Evolutionary conservation across 1,139 yeast species (phyloP).

Genomic region (Meyerozyma sp.): DNA sequence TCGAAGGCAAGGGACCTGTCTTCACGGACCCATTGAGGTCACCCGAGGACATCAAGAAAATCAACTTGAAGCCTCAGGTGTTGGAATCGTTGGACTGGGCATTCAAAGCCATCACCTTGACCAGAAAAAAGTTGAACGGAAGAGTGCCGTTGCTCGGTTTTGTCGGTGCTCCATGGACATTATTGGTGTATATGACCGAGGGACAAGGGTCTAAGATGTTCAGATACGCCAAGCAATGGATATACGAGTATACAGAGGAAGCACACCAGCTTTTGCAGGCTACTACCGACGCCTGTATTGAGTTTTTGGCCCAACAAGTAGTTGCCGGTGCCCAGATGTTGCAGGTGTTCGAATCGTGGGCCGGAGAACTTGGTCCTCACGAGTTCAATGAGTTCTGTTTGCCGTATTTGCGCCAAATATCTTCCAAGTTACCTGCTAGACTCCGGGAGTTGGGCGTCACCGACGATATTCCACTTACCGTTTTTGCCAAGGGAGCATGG

Average conservation of each 20-base stretch:
- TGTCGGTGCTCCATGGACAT: constrained; percentile 98
- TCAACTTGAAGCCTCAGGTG: constrained; percentile 64
- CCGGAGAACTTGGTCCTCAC: constrained; percentile 87
- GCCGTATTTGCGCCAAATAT: constrained; percentile 80
- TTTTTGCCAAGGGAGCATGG: constrained; percentile 97
- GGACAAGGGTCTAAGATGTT: constrained; percentile 95
- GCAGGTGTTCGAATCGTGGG: constrained; percentile 97
- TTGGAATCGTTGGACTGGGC: constrained; percentile 87
- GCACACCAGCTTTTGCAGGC: constrained; percentile 70
- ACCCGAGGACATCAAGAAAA: constrained; percentile 58
- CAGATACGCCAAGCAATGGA: constrained; percentile 89
- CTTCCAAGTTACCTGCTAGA: constrained; percentile 62
- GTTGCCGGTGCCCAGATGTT: constrained; percentile 97
- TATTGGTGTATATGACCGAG: constrained; percentile 94
- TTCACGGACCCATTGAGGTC: constrained; percentile 82
- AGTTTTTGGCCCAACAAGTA: constrained; percentile 90
- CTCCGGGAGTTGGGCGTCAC: constrained; percentile 64
- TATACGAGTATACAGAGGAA: constrained; percentile 70
- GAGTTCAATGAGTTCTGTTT: constrained; percentile 86
- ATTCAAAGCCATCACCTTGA: constrained; percentile 81
- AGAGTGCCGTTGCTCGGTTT: constrained; percentile 93
- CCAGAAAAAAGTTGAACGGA: constrained; percentile 79
- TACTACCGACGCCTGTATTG: constrained; percentile 84
- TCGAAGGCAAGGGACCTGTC: constrained; percentile 93
- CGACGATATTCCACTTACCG: constrained; percentile 78